These are phyloP conservation scores for Saturnispora saitoi DNA, from an alignment of 805 yeast genomes.

Conservation along the genomic window DNA sequence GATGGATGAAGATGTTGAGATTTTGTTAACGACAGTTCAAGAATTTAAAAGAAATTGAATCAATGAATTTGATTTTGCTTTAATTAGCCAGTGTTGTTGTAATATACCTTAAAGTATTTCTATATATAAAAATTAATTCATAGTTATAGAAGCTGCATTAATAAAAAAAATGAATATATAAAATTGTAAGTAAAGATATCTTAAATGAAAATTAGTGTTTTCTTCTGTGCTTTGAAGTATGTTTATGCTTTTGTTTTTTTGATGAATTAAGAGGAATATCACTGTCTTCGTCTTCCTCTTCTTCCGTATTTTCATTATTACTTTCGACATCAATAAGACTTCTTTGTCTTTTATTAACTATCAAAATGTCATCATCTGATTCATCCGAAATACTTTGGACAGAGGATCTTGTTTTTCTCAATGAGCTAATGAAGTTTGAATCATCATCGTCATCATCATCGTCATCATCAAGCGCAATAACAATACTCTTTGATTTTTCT, in stretches of 20 bases:
- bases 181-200: not conserved
- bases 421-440: not conserved
- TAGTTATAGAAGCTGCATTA: not conserved
- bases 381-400: not conserved
- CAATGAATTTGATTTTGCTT: not conserved
- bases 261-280: not conserved
- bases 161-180: not conserved
- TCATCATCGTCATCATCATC: conserved; percentile 3
- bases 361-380: not conserved
- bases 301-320: conserved; percentile 2
- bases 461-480: not conserved
- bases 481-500: not conserved
- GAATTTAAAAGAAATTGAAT: conserved; percentile 1
- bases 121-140: not conserved
- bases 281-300: not conserved
- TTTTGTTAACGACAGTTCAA: conserved; percentile 4
- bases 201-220: not conserved
- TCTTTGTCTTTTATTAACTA: not conserved
- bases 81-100: not conserved
- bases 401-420: not conserved
- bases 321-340: conserved; percentile 5
- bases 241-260: not conserved
- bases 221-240: not conserved
- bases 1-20: conserved; percentile 15
- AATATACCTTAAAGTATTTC: not conserved